A percentile compares a stretch with the other conserved stretches of the same genome.
Conservation (phyloP, 805 yeast genomes). For the Candida maesae region DNA sequence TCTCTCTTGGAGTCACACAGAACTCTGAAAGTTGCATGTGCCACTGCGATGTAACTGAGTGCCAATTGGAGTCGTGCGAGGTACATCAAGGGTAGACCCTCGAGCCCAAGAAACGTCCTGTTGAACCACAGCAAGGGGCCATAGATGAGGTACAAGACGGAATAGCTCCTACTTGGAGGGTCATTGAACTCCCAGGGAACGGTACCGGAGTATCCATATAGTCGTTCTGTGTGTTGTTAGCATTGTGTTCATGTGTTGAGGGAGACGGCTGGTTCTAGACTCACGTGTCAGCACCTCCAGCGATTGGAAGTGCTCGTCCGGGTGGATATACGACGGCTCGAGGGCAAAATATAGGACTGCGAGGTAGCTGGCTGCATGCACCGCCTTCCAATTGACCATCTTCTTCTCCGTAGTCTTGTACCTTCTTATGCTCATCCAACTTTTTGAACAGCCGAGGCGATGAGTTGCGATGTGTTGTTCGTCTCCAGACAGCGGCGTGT, state of each 20-base stretch:
- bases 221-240: slow-evolving; percentile 14
- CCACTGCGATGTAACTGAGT: slow-evolving; percentile 32
- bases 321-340: slow-evolving; percentile 85
- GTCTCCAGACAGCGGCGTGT: no score
- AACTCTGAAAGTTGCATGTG: slow-evolving; percentile 38
- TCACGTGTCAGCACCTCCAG: slow-evolving; percentile 62
- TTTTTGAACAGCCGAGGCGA: not conserved
- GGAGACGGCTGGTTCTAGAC: slow-evolving; percentile 2
- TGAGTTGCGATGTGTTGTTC: no score
- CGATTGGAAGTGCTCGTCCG: slow-evolving; percentile 96
- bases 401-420: no score
- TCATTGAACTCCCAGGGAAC: slow-evolving; percentile 80
- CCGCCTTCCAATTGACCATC: slow-evolving; percentile 17
- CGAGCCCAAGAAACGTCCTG: slow-evolving; percentile 27
- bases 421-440: no score
- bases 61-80: slow-evolving; percentile 48
- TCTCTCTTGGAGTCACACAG: slow-evolving; percentile 48
- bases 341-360: slow-evolving; percentile 50
- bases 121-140: slow-evolving; percentile 56
- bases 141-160: slow-evolving; percentile 63
- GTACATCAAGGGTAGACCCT: slow-evolving; percentile 51
- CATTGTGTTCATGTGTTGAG: not conserved
- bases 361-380: slow-evolving; percentile 23
- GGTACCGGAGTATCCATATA: slow-evolving; percentile 42
- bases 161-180: slow-evolving; percentile 65